phyloP scores from a whole-genome alignment of 208 protist species.

The Tritrichomonas musculus region DNA sequence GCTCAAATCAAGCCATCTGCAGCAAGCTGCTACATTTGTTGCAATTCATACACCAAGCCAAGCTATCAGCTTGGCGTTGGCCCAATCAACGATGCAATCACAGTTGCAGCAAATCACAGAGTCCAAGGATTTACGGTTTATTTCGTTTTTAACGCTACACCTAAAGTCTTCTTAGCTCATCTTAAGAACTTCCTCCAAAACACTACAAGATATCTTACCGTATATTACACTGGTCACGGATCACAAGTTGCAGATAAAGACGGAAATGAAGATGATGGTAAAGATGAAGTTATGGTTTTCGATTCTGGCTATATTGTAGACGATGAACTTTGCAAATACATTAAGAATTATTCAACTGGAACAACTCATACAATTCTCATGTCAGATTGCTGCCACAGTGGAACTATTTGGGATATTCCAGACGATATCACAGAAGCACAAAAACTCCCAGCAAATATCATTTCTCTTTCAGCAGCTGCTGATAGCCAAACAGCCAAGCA shows the following conservation, averaged over 20 bases:
- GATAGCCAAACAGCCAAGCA: not conserved
- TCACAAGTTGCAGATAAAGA: not conserved
- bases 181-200: not conserved
- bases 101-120: not conserved
- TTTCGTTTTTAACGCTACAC: not conserved
- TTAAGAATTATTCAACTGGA: not conserved
- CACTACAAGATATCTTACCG: not conserved
- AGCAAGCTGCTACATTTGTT: not conserved
- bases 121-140: not conserved
- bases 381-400: not conserved
- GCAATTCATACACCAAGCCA: not conserved
- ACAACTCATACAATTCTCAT: not conserved
- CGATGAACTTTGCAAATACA: not conserved
- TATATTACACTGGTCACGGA: not conserved
- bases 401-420: not conserved
- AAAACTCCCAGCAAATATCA: not conserved
- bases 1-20: too few species aligned
- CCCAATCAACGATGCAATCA: not conserved
- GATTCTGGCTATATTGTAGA: not conserved
- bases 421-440: not conserved
- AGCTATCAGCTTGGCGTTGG: not conserved
- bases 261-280: not conserved
- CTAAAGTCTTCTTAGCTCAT: not conserved
- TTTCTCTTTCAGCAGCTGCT: not conserved
- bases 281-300: not conserved